These are phyloP conservation scores for Calonectria pseudoreteaudii DNA, from an alignment of 2,329 filamentous ascomycete species.

Conservation along the genomic window DNA sequence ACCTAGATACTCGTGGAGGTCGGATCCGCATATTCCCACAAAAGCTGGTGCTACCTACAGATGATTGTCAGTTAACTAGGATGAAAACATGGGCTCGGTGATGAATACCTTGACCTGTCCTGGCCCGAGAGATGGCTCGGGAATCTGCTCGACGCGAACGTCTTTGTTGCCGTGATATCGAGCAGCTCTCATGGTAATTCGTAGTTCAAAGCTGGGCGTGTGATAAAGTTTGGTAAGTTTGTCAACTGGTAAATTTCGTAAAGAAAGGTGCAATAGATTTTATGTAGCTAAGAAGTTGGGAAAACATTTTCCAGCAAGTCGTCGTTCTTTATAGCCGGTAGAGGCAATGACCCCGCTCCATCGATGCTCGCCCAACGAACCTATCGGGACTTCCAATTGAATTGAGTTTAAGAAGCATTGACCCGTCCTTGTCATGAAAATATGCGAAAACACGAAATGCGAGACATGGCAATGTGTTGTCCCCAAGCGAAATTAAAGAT, in stretches of 20 bases:
- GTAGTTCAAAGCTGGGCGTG: too few relatives aligned
- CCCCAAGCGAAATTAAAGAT: not conserved
- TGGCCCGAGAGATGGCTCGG: conserved; percentile 57
- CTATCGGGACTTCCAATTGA: not conserved
- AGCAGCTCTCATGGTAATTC: conserved; percentile 60
- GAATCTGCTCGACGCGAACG: conserved; percentile 64
- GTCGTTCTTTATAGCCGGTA: not conserved
- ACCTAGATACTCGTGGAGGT: conserved; percentile 4
- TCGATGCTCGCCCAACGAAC: not conserved
- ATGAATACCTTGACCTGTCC: conserved; percentile 59
- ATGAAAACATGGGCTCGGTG: conserved; percentile 54
- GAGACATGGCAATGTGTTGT: not conserved
- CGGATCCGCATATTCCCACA: conserved; percentile 38
- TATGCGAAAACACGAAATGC: not conserved
- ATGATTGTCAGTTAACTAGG: conserved; percentile 47
- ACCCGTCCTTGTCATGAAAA: not conserved
- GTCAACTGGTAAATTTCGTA: not conserved
- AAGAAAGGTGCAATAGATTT: not conserved
- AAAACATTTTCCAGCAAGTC: not conserved
- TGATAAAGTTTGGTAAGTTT: not conserved
- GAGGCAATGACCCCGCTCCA: not conserved
- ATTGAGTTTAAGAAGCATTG: not conserved
- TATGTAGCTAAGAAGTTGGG: not conserved
- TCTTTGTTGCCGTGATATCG: conserved; percentile 67
- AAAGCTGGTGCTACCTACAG: conserved; percentile 27